These are phyloP conservation scores for Plasmodium blacklocki DNA, from an alignment of 169 alveolate genomes.

Conservation along the genomic window DNA sequence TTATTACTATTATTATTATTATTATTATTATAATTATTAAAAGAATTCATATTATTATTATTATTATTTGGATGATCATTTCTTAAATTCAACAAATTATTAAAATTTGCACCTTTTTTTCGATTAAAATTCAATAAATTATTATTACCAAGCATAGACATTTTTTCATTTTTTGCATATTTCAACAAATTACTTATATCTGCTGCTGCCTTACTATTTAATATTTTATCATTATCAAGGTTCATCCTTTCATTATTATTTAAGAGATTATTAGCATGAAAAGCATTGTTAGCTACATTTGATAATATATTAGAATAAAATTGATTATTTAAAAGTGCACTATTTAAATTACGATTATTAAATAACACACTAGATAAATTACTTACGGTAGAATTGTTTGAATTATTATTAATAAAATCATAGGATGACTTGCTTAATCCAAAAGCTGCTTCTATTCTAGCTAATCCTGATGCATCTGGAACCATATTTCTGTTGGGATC, in stretches of 20 bases:
- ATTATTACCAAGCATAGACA: conserved; percentile 27
- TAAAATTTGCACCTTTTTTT: conserved; percentile 1
- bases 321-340: conserved; percentile 82
- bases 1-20: no score
- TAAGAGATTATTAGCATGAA: conserved; percentile 7
- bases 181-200: conserved; percentile 37
- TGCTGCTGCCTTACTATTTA: conserved; percentile 29
- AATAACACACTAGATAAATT: conserved; percentile 86
- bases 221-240: conserved; percentile 22
- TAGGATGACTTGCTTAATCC: conserved; percentile 86
- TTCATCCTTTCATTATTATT: conserved; percentile 2
- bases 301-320: conserved; percentile 84
- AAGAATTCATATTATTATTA: neutral
- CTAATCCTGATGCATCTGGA: conserved; percentile 90
- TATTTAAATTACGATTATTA: conserved; percentile 86
- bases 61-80: conserved; percentile 3
- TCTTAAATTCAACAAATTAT: conserved; percentile 20
- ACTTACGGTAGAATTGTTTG: conserved; percentile 83
- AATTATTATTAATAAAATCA: conserved; percentile 51
- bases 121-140: conserved; percentile 13
- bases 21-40: neutral
- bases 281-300: conserved; percentile 83
- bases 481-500: conserved; percentile 87
- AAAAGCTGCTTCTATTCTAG: conserved; percentile 89
- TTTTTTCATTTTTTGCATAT: conserved; percentile 50